Evolutionary conservation across 2,329 filamentous ascomycete species (phyloP).

Genomic region (Scytalidium sp.): DNA sequence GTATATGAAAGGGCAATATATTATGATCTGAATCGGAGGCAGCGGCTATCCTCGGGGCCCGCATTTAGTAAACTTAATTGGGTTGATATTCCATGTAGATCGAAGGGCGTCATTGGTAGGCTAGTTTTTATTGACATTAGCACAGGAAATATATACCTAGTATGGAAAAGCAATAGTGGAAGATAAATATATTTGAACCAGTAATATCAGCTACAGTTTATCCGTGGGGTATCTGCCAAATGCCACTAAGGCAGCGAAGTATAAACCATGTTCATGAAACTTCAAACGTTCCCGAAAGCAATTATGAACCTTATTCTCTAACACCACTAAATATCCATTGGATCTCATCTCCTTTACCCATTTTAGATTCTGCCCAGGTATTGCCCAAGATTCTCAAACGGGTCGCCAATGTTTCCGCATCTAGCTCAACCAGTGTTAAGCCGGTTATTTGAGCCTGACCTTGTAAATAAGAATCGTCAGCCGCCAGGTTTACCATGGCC

Average conservation of each 20-base stretch:
- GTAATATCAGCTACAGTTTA: no score
- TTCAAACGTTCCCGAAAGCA: no score
- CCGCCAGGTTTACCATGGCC: slow-evolving; percentile 1
- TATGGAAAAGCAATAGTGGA: no score
- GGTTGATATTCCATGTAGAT: not conserved
- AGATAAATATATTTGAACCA: no score
- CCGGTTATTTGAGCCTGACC: not conserved
- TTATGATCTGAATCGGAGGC: not conserved
- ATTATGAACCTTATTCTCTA: not conserved
- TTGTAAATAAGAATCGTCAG: slow-evolving; percentile 18
- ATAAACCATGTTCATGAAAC: no score
- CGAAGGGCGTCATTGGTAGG: not conserved
- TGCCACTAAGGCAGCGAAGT: slow-evolving; percentile 13
- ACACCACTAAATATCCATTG: not conserved
- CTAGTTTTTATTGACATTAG: no score
- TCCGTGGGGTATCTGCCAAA: slow-evolving; percentile 22
- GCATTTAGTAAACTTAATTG: not conserved
- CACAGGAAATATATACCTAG: no score
- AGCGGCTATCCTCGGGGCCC: not conserved
- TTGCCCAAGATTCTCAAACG: not conserved
- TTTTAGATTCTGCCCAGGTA: not conserved
- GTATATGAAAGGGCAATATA: no score
- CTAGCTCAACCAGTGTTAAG: not conserved
- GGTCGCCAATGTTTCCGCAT: not conserved
- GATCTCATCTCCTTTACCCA: not conserved